These are phyloP conservation scores for Homolaphlyctis polyrhiza DNA, from an alignment of 371 early-diverging fungal genomes.

Conservation along the genomic window DNA sequence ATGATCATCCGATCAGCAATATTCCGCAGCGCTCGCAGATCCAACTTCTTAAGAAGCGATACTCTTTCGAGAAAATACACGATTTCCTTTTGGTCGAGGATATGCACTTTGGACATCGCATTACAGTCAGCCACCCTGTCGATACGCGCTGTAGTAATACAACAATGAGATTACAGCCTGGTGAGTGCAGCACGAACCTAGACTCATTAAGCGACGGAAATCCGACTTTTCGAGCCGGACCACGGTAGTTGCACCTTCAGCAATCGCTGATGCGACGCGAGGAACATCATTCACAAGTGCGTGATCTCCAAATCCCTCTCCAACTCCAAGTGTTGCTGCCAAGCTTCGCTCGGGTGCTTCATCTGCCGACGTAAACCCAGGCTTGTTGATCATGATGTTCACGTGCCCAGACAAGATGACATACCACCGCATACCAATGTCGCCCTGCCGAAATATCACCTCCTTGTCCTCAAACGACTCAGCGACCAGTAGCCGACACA, in stretches of 20 bases:
- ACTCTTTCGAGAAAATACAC: background rate
- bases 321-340: background rate
- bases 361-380: background rate
- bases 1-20: background rate
- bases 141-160: no score
- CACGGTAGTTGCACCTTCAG: background rate
- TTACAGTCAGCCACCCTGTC: no score
- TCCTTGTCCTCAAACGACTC: background rate
- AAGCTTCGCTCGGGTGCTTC: background rate
- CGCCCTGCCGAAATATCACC: conserved; percentile 7
- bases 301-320: conserved; percentile 10
- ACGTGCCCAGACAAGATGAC: conserved; percentile 6
- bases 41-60: background rate
- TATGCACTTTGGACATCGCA: no score
- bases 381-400: conserved; percentile 3
- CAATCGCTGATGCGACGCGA: background rate
- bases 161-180: no score
- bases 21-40: background rate
- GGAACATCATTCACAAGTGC: conserved; percentile 10
- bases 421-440: conserved; percentile 9
- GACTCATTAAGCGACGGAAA: background rate
- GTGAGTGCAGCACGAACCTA: background rate
- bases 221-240: background rate
- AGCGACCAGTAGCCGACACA: conserved; percentile 4
- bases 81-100: background rate